Evolutionary conservation across 2,329 filamentous ascomycete genomes (phyloP), one percentile per base, ranked within the genome.

Genomic region (Fusarium globosum): DNA sequence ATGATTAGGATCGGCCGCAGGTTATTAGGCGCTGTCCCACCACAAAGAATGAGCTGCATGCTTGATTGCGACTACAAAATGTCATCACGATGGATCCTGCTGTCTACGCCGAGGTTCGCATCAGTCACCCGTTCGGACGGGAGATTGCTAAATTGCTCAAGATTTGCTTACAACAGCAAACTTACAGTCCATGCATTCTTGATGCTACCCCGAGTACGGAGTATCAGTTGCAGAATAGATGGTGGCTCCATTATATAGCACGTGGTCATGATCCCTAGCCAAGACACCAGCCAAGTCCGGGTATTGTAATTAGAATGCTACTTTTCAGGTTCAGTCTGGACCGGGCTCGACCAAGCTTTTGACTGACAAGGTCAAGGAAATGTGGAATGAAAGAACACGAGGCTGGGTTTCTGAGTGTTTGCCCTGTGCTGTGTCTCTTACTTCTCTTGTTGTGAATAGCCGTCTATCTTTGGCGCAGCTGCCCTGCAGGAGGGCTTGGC

Each of bases 1-100:
- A 53, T 74, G 56, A 74, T 74, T 74, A 35, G 49, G 71, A 74
- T 74, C 71, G 68, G 35, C 71, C 42, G 57, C 41, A 62, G 28
- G 52, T 62, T 64, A 45, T 45, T 48, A 70, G 42, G 55, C 15
- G 18, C 23, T 53, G 55, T 70, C 42, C 48, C 55, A 55, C 66
- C 33, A 43, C 41, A 21, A 20, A 57, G 43, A 59, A 43, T 26
- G 33, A 69, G 36, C 30, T 71, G 48, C 52, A 33, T 41, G 36
- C 41, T 46, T 52, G 55, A 38, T 35, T 48, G 38, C 30, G 15
- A 51, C 26, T 20, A 39, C 30, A 30, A 30, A 20, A 39, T 7
- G 26, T 28, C 18, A 28, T 36, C 23, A 48, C 21, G 66, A 56
- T 38, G 39, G n/a, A 55, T 41, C 42, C 49, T 41, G n/a, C 15